Base-by-base conservation (phyloP, 805 yeast genomes). In the Ogataea corticis region DNA sequence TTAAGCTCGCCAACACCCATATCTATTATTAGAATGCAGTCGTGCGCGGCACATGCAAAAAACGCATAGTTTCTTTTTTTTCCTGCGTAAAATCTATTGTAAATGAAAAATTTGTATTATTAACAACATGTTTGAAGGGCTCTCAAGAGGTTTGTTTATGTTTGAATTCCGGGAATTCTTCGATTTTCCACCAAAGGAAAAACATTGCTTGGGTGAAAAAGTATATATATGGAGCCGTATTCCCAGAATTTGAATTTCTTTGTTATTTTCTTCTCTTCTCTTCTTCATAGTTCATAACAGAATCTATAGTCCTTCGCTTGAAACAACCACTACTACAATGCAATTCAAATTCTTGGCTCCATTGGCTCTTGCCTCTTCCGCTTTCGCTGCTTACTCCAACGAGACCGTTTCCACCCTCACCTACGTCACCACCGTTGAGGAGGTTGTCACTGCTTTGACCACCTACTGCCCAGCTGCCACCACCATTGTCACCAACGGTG, bases 401-500 rank as follows among this genome's bases (percentile, higher is more conserved):
- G 61, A 58, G 48, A 73, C 75, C 70, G 69, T 72, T 55, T 68
- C 79, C 53, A 72, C 77, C 63, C 64, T 75, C 67, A 71, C 78
- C 55, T 66, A 63, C 68, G 67, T 61, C 50, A 65, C 72, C 55
- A 70, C 74, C 59, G 57, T 66, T 54, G 56, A 63, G 40, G 76
- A 77, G 53, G 82, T 81, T 52, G 87, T 84, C 63, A 80, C 87
- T 61, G 83, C 73, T 62, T 77, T 72, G 78, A 80, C 86, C 71
- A 86, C 95, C 59, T 86, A 83, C 85, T 87, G 95, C 71, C 95
- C 96, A 67, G 71, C 62, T 52, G 70, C 95, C 42, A 87, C 96
- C 58, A 69, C 76, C 49, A 60, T 87, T 49, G 74, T 72, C 54
- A 79, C 82, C 68, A 83, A 82, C 77, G 76, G 75, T 75, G 65